Conservation (phyloP, 179 eudicot species). For the Beta macrorhiza region DNA sequence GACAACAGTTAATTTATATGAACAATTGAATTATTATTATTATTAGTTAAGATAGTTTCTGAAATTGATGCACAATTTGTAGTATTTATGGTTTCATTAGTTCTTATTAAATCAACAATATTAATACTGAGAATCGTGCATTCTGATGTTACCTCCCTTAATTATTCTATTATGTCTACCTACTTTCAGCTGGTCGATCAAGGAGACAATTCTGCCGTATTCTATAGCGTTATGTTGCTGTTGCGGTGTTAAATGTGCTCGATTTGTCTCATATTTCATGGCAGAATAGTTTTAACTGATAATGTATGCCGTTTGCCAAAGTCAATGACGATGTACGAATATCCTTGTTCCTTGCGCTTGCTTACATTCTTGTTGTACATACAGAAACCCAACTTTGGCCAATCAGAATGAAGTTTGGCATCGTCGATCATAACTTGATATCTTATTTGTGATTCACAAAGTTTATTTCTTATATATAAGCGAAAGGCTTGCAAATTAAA, state of each 20-base stretch:
- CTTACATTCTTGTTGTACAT: neutral
- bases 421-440: neutral
- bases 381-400: neutral
- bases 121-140: neutral
- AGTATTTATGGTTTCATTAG: neutral
- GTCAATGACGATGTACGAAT: neutral
- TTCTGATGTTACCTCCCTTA: neutral
- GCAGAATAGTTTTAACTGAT: neutral
- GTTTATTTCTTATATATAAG: no score
- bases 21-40: neutral
- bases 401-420: neutral
- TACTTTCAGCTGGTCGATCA: slow-evolving; percentile 38
- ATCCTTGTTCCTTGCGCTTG: neutral
- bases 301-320: neutral
- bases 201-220: slow-evolving; percentile 34
- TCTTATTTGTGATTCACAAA: no score
- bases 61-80: neutral
- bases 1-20: no score
- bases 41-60: neutral
- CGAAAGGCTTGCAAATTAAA: no score
- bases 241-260: neutral
- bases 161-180: slow-evolving; percentile 7
- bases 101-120: neutral
- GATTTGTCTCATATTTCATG: neutral
- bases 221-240: slow-evolving; percentile 24